Percentiles rank a stretch among this genome's conserved stretches.
phyloP scores from a whole-genome alignment of 2,329 filamentous ascomycete species.

The Zasmidium angulare region DNA sequence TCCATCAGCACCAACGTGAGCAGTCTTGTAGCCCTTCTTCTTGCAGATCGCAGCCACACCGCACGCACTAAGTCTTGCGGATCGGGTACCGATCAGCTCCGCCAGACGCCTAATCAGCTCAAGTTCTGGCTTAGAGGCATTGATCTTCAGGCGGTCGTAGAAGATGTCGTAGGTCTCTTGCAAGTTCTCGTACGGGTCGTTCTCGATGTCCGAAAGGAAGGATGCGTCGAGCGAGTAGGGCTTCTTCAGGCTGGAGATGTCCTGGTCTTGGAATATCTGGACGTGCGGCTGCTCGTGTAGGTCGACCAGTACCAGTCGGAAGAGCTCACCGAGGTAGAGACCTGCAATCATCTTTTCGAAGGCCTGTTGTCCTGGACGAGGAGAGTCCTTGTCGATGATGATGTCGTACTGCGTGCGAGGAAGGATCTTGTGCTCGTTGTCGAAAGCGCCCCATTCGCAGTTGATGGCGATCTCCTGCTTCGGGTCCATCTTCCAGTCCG shows the following conservation, averaged over 20 bases:
- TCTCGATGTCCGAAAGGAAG: constrained; percentile 89
- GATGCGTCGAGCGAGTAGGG: constrained; percentile 89
- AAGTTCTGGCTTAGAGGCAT: constrained; percentile 72
- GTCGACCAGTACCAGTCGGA: constrained; percentile 45
- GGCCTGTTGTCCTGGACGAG: constrained; percentile 45
- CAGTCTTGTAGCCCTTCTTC: constrained; percentile 86
- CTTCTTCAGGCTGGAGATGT: constrained; percentile 76
- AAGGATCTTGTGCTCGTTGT: constrained; percentile 87
- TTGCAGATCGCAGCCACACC: constrained; percentile 95
- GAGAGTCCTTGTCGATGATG: constrained; percentile 45
- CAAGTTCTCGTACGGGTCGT: constrained; percentile 93
- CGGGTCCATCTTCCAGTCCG: constrained; percentile 81
- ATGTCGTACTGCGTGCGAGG: constrained; percentile 69
- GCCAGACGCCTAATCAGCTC: constrained; percentile 86
- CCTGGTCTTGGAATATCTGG: constrained; percentile 80
- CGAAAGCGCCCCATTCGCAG: constrained; percentile 96
- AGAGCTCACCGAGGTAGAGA: constrained; percentile 48
- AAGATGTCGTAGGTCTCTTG: constrained; percentile 85
- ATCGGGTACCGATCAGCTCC: constrained; percentile 91
- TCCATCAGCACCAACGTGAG: constrained; percentile 94
- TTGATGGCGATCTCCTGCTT: constrained; percentile 83
- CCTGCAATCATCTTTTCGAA: constrained; percentile 50
- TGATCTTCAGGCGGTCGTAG: constrained; percentile 70
- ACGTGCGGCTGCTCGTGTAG: constrained; percentile 60
- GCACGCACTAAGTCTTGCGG: constrained; percentile 87